A percentile compares a stretch with the other conserved stretches of the same genome.
These are phyloP conservation scores for Medicago ruthenica DNA, from an alignment of 306 rosid genomes.

Conservation along the genomic window DNA sequence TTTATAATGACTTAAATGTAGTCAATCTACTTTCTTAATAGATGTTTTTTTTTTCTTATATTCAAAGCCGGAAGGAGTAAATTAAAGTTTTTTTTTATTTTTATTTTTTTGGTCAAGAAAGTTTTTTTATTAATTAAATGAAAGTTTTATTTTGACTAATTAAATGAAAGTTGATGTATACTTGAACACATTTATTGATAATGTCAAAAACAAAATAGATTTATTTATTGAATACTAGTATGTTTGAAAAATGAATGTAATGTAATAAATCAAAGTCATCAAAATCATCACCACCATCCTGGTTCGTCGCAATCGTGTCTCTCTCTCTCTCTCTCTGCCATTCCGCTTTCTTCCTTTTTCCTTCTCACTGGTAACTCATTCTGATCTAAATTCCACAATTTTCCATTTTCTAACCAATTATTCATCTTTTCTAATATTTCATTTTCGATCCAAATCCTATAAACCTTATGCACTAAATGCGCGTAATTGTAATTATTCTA, in stretches of 20 bases:
- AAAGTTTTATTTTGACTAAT: too few species aligned
- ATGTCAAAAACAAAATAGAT: not conserved
- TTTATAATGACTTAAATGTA: too few species aligned
- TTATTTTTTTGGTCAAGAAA: too few species aligned
- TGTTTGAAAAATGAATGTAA: not conserved
- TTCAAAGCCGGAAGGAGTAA: too few species aligned
- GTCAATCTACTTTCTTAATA: too few species aligned
- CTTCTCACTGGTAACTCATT: conserved; percentile 36
- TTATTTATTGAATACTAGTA: not conserved
- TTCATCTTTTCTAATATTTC: conserved; percentile 7
- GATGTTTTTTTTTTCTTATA: too few species aligned
- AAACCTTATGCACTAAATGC: conserved; percentile 16
- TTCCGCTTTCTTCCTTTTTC: conserved; percentile 28
- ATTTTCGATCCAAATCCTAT: not conserved
- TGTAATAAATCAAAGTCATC: not conserved
- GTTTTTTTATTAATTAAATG: too few species aligned
- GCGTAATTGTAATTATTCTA: not conserved
- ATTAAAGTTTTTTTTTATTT: too few species aligned
- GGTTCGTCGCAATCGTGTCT: conserved; percentile 35
- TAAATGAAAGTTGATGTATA: not conserved
- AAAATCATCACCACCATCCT: conserved; percentile 32
- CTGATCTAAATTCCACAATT: conserved; percentile 18
- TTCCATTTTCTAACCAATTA: conserved; percentile 17
- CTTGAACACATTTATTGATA: not conserved
- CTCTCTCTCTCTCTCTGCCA: not conserved